phyloP scores from a whole-genome alignment of 2,329 filamentous ascomycete genomes.

The Pseudocercospora fuligena region DNA sequence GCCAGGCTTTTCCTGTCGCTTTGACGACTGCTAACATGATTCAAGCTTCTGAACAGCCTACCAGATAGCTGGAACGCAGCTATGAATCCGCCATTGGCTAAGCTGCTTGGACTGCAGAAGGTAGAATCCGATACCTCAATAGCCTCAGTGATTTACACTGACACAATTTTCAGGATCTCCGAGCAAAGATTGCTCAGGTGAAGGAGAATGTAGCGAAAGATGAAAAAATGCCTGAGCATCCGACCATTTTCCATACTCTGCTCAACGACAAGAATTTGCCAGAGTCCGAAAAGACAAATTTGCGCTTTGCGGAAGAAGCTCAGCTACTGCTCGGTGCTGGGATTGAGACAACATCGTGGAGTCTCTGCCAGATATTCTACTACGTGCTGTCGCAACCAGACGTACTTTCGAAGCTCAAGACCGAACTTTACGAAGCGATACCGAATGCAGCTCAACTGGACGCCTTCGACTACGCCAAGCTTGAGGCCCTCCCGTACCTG shows the following conservation, averaged over 20 bases:
- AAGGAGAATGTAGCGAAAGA: constrained; percentile 9
- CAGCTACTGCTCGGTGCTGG: constrained; percentile 34
- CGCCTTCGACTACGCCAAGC: constrained; percentile 22
- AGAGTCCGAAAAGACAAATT: constrained; percentile 28
- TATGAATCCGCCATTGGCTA: constrained; percentile 24
- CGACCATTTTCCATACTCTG: constrained; percentile 33
- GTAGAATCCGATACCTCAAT: background rate
- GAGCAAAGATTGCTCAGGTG: constrained; percentile 19
- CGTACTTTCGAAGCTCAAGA: constrained; percentile 25
- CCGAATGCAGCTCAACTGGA: constrained; percentile 17
- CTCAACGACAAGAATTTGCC: constrained; percentile 26
- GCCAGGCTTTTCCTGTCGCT: background rate
- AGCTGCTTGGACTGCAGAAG: constrained; percentile 23
- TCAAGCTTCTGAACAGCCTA: constrained; percentile 22
- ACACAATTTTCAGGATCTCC: constrained; percentile 12
- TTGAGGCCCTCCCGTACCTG: constrained; percentile 33
- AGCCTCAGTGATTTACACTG: background rate
- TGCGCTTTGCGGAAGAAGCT: constrained; percentile 33
- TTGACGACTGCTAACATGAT: background rate
- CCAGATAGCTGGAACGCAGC: constrained; percentile 27
- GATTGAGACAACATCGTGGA: constrained; percentile 30
- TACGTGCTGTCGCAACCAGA: constrained; percentile 29
- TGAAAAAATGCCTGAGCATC: constrained; percentile 25
- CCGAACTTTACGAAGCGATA: constrained; percentile 35
- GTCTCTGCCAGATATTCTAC: constrained; percentile 28